These are phyloP conservation scores for Bolboschoenus planiculmis DNA, from an alignment of 176 grass and related monocot genomes.

Conservation along the genomic window DNA sequence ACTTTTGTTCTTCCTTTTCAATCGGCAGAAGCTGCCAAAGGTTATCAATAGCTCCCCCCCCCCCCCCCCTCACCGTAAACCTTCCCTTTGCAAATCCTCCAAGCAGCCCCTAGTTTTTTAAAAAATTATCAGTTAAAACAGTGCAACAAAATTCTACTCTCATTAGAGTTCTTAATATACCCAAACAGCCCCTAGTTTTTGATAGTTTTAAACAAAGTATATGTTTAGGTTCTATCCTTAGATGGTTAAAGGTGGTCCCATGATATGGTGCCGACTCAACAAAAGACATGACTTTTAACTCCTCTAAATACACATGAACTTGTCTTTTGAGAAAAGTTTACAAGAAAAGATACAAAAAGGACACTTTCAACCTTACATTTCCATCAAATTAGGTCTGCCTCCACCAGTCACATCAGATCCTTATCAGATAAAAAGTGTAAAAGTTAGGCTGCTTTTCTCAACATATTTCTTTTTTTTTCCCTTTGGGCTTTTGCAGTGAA, in stretches of 20 bases:
- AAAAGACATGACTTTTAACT: constrained; percentile 1
- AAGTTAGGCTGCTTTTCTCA: neutral
- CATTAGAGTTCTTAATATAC: neutral
- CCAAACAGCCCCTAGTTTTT: neutral
- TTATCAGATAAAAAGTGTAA: constrained; percentile 3
- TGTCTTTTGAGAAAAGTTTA: neutral
- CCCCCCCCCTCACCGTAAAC: neutral
- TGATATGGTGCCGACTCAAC: neutral
- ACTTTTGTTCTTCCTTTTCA: neutral
- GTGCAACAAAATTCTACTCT: neutral
- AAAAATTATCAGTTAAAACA: neutral
- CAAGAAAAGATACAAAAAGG: constrained; percentile 5
- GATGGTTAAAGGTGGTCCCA: constrained; percentile 2
- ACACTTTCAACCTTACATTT: neutral
- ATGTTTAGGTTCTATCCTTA: neutral
- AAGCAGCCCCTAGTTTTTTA: no score
- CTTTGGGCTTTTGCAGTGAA: neutral
- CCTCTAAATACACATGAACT: neutral
- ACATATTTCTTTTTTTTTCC: neutral
- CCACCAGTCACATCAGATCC: neutral
- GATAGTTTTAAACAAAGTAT: neutral
- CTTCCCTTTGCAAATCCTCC: neutral
- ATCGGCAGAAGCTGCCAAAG: neutral
- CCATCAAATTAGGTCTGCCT: constrained; percentile 9
- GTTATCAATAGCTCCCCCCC: neutral